These are phyloP conservation scores for Puya raimondii DNA, from an alignment of 176 grass and related monocot genomes.

Conservation along the genomic window DNA sequence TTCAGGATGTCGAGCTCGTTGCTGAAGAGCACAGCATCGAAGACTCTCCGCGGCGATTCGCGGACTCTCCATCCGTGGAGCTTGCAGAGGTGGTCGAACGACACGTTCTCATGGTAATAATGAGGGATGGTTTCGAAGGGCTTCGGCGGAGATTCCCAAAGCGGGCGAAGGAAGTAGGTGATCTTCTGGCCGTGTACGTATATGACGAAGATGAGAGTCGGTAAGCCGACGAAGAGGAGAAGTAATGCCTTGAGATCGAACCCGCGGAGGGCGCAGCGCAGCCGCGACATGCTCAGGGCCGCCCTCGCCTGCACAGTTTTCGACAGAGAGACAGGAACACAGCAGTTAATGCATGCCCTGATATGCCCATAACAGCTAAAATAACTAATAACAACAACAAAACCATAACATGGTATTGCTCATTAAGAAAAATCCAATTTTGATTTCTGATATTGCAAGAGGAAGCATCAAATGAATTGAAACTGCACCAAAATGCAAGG, in stretches of 20 bases:
- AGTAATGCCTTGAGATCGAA: constrained; percentile 69
- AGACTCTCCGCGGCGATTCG: constrained; percentile 64
- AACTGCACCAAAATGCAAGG: background rate
- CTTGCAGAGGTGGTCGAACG: constrained; percentile 66
- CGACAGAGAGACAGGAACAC: constrained; percentile 21
- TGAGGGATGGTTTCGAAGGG: constrained; percentile 62
- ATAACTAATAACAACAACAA: constrained; percentile 15
- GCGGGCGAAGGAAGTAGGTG: constrained; percentile 74
- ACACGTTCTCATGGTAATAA: constrained; percentile 69
- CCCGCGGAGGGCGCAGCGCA: constrained; percentile 55
- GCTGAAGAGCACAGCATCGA: constrained; percentile 77
- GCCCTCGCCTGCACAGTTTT: constrained; percentile 45
- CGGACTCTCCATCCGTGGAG: constrained; percentile 76
- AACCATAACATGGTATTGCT: background rate
- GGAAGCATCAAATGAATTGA: background rate
- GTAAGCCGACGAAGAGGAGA: constrained; percentile 52
- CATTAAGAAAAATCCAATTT: background rate
- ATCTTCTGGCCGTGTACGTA: constrained; percentile 82
- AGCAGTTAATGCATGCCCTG: constrained; percentile 3
- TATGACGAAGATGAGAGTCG: constrained; percentile 46
- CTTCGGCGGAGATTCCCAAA: constrained; percentile 86
- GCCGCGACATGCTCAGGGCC: constrained; percentile 63
- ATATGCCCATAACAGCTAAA: background rate
- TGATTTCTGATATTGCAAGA: background rate
- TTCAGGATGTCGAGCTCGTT: constrained; percentile 82